Conservation (phyloP, 768 basidiomycete species). For the Pulveroboletus ravenelii region DNA sequence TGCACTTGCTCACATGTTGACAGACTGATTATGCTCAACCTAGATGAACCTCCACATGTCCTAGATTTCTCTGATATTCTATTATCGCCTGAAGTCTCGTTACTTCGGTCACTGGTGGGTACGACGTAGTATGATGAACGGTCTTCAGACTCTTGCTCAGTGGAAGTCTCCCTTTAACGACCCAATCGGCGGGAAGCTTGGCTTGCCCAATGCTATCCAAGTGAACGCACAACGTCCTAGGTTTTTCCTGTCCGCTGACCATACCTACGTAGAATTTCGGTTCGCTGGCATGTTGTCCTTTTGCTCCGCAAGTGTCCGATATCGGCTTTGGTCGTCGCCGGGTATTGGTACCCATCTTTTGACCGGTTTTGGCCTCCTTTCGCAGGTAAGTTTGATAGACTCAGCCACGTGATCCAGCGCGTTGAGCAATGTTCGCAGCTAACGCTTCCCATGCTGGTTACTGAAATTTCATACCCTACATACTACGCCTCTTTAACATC, state of each 20-base stretch:
- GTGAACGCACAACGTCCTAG: slow-evolving; percentile 29
- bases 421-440: slow-evolving; percentile 30
- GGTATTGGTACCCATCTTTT: slow-evolving; percentile 72
- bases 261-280: slow-evolving; percentile 55
- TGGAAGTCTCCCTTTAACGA: too few relatives aligned
- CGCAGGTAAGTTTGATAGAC: slow-evolving; percentile 38
- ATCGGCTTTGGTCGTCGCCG: slow-evolving; percentile 57
- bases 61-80: too few relatives aligned
- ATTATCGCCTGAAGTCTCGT: slow-evolving; percentile 45
- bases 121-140: slow-evolving; percentile 79
- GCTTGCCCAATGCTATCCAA: slow-evolving; percentile 72
- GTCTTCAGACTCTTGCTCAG: slow-evolving; percentile 60
- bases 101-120: slow-evolving; percentile 72
- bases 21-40: slow-evolving; percentile 61
- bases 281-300: slow-evolving; percentile 59
- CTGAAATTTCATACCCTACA: slow-evolving; percentile 80
- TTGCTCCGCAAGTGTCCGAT: slow-evolving; percentile 69
- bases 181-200: too few relatives aligned
- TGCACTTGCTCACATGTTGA: background rate
- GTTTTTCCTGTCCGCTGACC: background rate
- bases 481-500: slow-evolving; percentile 79
- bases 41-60: too few relatives aligned
- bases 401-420: background rate
- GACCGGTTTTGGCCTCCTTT: slow-evolving; percentile 73
- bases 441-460: slow-evolving; percentile 82